Evolutionary conservation across 2,329 filamentous ascomycete genomes (phyloP), one percentile per base, ranked within the genome.

Genomic region (Pestalotiopsis sp.): DNA sequence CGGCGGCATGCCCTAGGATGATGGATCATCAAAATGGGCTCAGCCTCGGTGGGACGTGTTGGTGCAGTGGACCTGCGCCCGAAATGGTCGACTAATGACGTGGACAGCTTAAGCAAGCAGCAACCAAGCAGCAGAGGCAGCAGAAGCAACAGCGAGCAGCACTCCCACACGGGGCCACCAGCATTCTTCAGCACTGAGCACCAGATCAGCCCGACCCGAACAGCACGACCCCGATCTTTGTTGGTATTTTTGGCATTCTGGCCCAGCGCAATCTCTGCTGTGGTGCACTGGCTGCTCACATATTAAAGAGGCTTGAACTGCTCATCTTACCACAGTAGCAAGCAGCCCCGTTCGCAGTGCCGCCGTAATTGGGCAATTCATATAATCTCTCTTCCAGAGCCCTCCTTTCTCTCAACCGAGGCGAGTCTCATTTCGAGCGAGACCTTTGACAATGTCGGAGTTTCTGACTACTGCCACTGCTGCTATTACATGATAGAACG

Each of bases 41-140:
- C 61, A 64, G 61, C 61, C 61, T 49, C 61, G 61, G 20, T 64
- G 61, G 61, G 61, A 31, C 38, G n/a, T n/a, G 20, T 27, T 13
- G 57, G 45, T 52, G 17, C 45, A 20, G 45, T 52, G 45, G 45
- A 52, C 20, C 45, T 52, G 45, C n/a, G 45, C 45, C 25, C 59
- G 12, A 62, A 39, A 62, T 38, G 27, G 27, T 23, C 31, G 17
- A 62, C 61, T 64, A 64, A 64, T 64, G 61, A 64, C 61, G 61
- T 64, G 61, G 61, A 64, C 41, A 25, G 61, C 39, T 49, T 52
- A 52, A 52, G 45, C 45, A 52, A 52, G 45, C 45, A 52, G 45
- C n/a, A 52, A 52, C 45, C 14, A n/a, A 52, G 45, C 17, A 52
- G 17, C 11, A 52, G 20, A 17, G 13, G 17, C 17, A n/a, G 45